Evolutionary conservation across 495 filamentous ascomycete genomes (phyloP).

Genomic region (Thozetella sp.): DNA sequence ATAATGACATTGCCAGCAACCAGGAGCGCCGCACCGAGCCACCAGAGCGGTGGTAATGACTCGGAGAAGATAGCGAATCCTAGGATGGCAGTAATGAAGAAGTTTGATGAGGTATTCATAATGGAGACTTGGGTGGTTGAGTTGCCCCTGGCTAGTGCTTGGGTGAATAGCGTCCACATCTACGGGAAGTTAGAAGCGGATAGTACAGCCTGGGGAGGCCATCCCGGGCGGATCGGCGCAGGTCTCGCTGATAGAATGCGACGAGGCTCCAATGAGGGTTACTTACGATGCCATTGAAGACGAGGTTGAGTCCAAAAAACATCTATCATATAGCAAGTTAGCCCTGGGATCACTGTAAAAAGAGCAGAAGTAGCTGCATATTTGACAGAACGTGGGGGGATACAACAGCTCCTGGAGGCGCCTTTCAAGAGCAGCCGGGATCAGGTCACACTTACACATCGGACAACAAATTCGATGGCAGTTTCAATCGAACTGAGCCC

Average conservation of each 20-base stretch:
- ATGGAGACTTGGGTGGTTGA: slow-evolving; percentile 91
- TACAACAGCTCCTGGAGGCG: too few relatives aligned
- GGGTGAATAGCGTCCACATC: slow-evolving; percentile 90
- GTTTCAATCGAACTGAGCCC: slow-evolving; percentile 51
- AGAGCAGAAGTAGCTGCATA: neutral
- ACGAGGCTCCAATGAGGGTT: too few relatives aligned
- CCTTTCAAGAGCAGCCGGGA: too few relatives aligned
- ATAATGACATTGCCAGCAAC: slow-evolving; percentile 92
- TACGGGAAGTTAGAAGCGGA: slow-evolving; percentile 13
- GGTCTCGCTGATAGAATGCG: too few relatives aligned
- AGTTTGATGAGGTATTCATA: slow-evolving; percentile 92
- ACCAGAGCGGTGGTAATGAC: slow-evolving; percentile 70
- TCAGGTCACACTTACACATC: slow-evolving; percentile 75
- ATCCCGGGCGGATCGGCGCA: too few relatives aligned
- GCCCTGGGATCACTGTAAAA: slow-evolving; percentile 4
- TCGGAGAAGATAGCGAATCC: slow-evolving; percentile 51
- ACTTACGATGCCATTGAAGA: slow-evolving; percentile 79
- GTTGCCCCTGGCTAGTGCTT: slow-evolving; percentile 78
- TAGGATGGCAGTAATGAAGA: slow-evolving; percentile 85
- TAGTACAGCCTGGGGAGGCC: too few relatives aligned
- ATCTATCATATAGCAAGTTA: slow-evolving; percentile 46
- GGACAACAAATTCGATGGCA: slow-evolving; percentile 64
- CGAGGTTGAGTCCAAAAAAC: slow-evolving; percentile 86
- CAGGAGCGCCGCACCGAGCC: slow-evolving; percentile 80
- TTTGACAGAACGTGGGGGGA: neutral